Conservation (phyloP, 768 basidiomycete species). For the Amylocystis lapponica region DNA sequence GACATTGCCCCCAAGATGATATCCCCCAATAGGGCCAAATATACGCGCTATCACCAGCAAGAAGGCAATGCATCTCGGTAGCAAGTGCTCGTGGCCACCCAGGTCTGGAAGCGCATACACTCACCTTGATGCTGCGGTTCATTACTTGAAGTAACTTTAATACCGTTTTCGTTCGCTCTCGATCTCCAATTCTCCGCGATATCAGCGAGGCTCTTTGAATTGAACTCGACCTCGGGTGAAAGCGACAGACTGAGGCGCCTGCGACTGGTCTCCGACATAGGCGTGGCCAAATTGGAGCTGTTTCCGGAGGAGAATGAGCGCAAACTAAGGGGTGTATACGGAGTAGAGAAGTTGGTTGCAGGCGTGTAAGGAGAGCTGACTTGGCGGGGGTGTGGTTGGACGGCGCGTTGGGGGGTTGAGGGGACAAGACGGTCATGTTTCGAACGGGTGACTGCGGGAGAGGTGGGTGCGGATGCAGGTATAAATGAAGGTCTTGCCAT, state of each 20-base stretch:
- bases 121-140: slow-evolving; percentile 32
- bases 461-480: slow-evolving; percentile 40
- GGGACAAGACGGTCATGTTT: slow-evolving; percentile 35
- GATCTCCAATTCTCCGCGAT: slow-evolving; percentile 68
- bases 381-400: slow-evolving; percentile 35
- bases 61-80: too few species aligned
- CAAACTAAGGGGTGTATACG: slow-evolving; percentile 66
- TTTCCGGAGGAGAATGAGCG: slow-evolving; percentile 51
- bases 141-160: slow-evolving; percentile 55
- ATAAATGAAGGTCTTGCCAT: slow-evolving; percentile 23
- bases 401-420: slow-evolving; percentile 60
- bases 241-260: slow-evolving; percentile 37
- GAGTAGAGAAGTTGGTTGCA: slow-evolving; percentile 43
- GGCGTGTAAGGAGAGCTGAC: slow-evolving; percentile 60
- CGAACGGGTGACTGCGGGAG: slow-evolving; percentile 34
- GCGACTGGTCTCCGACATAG: slow-evolving; percentile 37
- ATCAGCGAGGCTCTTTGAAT: slow-evolving; percentile 49
- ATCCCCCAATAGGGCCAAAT: too few species aligned
- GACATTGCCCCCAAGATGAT: too few species aligned
- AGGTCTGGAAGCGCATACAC: slow-evolving; percentile 6
- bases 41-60: too few species aligned
- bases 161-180: slow-evolving; percentile 65
- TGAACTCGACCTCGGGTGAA: slow-evolving; percentile 40
- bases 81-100: too few species aligned
- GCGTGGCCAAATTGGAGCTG: slow-evolving; percentile 51